phyloP scores from a whole-genome alignment of 108 stramenopile genomes.

The Nitzschia palea region DNA sequence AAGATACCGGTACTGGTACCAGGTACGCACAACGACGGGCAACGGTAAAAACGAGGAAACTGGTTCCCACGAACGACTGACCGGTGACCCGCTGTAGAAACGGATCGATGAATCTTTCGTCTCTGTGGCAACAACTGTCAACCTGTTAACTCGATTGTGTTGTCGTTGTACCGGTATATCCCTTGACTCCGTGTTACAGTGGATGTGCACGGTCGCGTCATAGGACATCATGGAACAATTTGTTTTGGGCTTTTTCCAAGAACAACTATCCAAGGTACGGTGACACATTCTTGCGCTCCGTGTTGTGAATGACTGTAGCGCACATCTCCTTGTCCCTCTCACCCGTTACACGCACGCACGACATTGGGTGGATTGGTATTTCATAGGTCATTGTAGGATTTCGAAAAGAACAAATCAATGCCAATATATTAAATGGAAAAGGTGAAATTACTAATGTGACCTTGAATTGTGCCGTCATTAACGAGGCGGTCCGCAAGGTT shows the following conservation, averaged over 20 bases:
- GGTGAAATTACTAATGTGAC: conserved; percentile 70
- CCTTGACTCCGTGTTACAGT: too few species aligned
- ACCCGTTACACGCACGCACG: too few species aligned
- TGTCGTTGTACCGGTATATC: too few species aligned
- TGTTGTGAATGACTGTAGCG: neutral
- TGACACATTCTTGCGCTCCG: neutral
- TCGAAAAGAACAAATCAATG: conserved; percentile 70
- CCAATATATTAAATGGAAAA: conserved; percentile 76
- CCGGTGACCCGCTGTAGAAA: too few species aligned
- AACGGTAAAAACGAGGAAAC: too few species aligned
- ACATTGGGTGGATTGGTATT: neutral
- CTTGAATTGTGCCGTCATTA: conserved; percentile 66
- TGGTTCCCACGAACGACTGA: too few species aligned
- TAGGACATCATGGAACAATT: conserved; percentile 83
- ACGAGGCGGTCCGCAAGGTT: conserved; percentile 42
- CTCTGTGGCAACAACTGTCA: too few species aligned
- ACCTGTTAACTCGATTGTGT: too few species aligned
- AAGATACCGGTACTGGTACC: too few species aligned
- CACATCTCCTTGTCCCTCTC: neutral
- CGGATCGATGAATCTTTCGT: too few species aligned
- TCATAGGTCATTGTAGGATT: conserved; percentile 66
- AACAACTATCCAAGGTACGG: conserved; percentile 73
- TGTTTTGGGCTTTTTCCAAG: conserved; percentile 72
- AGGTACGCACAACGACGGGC: too few species aligned
- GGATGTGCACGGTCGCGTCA: too few species aligned